Evolutionary conservation across 2,329 filamentous ascomycete species (phyloP).

Genomic region (Xylaria sp.): DNA sequence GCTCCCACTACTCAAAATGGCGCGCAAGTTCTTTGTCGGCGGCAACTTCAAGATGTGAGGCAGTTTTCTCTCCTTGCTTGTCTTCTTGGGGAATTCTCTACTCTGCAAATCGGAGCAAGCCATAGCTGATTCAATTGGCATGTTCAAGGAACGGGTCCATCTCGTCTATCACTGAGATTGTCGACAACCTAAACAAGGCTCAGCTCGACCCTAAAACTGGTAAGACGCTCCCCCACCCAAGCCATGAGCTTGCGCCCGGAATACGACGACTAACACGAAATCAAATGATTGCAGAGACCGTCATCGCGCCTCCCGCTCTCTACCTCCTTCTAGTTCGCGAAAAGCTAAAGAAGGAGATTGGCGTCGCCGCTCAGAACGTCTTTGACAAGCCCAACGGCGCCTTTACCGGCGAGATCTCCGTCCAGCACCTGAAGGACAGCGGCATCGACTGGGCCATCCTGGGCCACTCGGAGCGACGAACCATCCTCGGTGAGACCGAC

Average conservation of each 20-base stretch:
- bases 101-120: not conserved
- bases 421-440: constrained; percentile 88
- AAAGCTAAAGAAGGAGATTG: constrained; percentile 77
- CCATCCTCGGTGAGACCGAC: constrained; percentile 88
- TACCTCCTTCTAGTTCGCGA: constrained; percentile 91
- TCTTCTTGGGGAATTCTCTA: constrained; percentile 23
- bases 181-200: constrained; percentile 87
- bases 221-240: constrained; percentile 58
- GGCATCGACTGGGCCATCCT: constrained; percentile 90
- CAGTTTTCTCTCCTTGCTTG: constrained; percentile 40
- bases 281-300: constrained; percentile 76
- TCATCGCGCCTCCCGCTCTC: constrained; percentile 88
- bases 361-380: constrained; percentile 95
- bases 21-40: constrained; percentile 96
- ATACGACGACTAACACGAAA: constrained; percentile 32
- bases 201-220: constrained; percentile 80
- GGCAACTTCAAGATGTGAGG: constrained; percentile 99
- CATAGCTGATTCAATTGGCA: constrained; percentile 27
- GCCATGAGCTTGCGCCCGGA: not conserved
- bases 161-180: constrained; percentile 89
- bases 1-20: constrained; percentile 70
- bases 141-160: constrained; percentile 86
- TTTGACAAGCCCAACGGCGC: constrained; percentile 97
- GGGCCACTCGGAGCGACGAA: constrained; percentile 94
- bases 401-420: constrained; percentile 96